A percentile compares a stretch with the other conserved stretches of the same genome.
phyloP scores from a whole-genome alignment of 208 protist species.

The Trichomonas tenax region DNA sequence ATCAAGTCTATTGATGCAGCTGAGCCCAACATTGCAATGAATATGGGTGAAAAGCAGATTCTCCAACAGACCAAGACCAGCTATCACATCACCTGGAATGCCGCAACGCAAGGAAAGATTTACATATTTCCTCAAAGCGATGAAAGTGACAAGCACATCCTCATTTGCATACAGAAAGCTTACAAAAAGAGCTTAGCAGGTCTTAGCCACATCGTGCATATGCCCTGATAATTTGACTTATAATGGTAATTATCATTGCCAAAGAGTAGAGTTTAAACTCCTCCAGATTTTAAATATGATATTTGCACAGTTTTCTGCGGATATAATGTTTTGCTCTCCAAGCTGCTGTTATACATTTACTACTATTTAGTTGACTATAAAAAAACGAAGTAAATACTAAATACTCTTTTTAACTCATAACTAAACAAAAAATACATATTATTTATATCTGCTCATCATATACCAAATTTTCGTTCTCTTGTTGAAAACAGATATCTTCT shows the following conservation, averaged over 20 bases:
- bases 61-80: background rate
- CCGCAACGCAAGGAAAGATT: background rate
- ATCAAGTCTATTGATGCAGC: background rate
- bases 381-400: background rate
- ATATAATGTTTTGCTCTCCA: no score
- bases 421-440: background rate
- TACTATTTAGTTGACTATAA: no score
- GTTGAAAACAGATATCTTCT: background rate
- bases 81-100: background rate
- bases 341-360: no score
- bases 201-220: background rate
- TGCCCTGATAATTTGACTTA: background rate
- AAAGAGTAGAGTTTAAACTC: no score
- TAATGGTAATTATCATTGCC: no score
- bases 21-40: background rate
- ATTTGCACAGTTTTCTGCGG: no score
- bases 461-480: background rate
- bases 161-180: background rate
- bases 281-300: no score
- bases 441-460: background rate
- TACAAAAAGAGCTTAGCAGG: background rate
- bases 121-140: background rate
- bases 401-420: background rate
- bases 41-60: background rate
- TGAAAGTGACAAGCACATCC: background rate